A percentile compares a stretch with the other conserved stretches of the same genome.
phyloP scores from a whole-genome alignment of 371 early-diverging fungal genomes.

The Zancudomyces culisetae region DNA sequence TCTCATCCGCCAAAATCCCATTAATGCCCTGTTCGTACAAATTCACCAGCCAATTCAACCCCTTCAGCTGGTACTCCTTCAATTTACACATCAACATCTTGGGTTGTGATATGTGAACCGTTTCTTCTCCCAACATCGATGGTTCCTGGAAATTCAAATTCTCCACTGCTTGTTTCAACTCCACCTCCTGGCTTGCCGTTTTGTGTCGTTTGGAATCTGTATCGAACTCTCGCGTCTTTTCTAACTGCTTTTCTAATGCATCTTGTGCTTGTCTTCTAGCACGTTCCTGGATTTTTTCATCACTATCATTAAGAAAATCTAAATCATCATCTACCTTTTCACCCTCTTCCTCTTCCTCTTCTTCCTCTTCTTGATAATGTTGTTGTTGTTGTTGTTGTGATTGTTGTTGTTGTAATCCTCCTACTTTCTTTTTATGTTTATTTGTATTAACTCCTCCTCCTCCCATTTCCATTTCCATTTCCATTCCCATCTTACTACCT shows the following conservation, averaged over 20 bases:
- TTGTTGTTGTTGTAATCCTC: constrained; percentile 13
- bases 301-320: no score
- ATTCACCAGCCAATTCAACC: constrained; percentile 97
- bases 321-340: constrained; percentile 19
- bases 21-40: constrained; percentile 94
- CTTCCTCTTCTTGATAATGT: constrained; percentile 4
- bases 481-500: constrained; percentile 30
- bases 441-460: constrained; percentile 17
- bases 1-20: constrained; percentile 98
- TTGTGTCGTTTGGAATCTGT: constrained; percentile 76
- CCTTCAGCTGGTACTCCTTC: constrained; percentile 95
- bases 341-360: constrained; percentile 27
- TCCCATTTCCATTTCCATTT: constrained; percentile 32
- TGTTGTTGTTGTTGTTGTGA: constrained; percentile 10
- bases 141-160: constrained; percentile 71
- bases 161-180: constrained; percentile 39
- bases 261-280: constrained; percentile 2
- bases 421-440: constrained; percentile 22
- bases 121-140: constrained; percentile 44
- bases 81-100: constrained; percentile 63
- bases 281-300: no score
- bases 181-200: constrained; percentile 47
- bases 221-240: constrained; percentile 30
- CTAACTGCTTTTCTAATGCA: constrained; percentile 10
- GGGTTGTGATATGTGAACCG: no score